Percentiles rank a stretch among this genome's conserved stretches.
Evolutionary conservation across 331 rosid species (phyloP).

Genomic region (Erythrophleum ivorense): DNA sequence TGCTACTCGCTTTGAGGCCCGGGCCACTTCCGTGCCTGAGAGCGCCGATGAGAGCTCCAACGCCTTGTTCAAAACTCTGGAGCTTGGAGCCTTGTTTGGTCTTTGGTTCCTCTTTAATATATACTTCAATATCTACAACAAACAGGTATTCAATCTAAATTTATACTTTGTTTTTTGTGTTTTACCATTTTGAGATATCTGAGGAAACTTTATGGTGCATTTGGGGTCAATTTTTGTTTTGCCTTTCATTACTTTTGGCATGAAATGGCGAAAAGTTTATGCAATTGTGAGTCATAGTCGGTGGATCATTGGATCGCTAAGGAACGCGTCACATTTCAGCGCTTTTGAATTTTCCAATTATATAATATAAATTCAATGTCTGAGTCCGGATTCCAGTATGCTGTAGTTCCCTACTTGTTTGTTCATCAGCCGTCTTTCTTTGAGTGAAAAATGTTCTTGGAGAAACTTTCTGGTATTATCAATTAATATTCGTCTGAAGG

Average conservation of each 20-base stretch:
- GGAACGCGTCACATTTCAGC: not conserved
- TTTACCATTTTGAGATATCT: not conserved
- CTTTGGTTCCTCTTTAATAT: slow-evolving; percentile 87
- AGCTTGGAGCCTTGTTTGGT: slow-evolving; percentile 72
- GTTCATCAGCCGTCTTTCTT: not conserved
- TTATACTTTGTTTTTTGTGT: not conserved
- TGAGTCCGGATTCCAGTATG: not conserved
- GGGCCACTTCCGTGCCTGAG: slow-evolving; percentile 69
- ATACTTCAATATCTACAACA: slow-evolving; percentile 89
- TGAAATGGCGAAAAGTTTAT: not conserved
- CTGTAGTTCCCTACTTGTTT: not conserved
- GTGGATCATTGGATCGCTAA: not conserved
- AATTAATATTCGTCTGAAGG: not conserved
- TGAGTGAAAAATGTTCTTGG: not conserved
- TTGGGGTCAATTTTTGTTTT: not conserved
- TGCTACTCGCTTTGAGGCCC: slow-evolving; percentile 45
- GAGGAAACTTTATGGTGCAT: not conserved
- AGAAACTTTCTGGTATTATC: not conserved
- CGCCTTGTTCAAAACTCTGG: slow-evolving; percentile 52
- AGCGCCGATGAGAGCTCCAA: slow-evolving; percentile 39
- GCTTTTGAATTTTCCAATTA: not conserved
- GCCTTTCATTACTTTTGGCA: not conserved
- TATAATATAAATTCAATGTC: not conserved
- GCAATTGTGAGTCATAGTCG: not conserved
- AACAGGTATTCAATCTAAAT: slow-evolving; percentile 60